Evolutionary conservation across 2,329 filamentous ascomycete species (phyloP).

Genomic region (Talaromyces pinophilus): DNA sequence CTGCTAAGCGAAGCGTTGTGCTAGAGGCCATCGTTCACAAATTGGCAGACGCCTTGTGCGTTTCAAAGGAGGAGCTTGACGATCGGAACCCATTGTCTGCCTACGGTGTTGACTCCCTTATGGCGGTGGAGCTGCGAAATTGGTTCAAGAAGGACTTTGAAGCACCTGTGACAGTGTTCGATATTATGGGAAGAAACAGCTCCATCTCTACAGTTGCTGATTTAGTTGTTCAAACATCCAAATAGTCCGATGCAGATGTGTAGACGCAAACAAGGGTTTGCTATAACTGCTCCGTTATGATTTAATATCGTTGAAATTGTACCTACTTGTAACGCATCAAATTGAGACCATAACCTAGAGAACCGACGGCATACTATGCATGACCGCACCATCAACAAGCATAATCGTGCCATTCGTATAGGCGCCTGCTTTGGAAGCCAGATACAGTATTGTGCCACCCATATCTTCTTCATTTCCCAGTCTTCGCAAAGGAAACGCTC

Average conservation of each 20-base stretch:
- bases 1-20: constrained; percentile 10
- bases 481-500: constrained; percentile 33
- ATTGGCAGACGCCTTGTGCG: constrained; percentile 17
- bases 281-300: constrained; percentile 9
- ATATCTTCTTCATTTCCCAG: constrained; percentile 50
- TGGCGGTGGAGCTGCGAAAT: constrained; percentile 49
- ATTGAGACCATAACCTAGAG: constrained; percentile 10
- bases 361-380: constrained; percentile 13
- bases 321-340: not conserved
- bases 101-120: constrained; percentile 46
- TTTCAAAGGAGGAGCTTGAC: constrained; percentile 34
- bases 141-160: constrained; percentile 41
- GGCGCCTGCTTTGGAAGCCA: constrained; percentile 52
- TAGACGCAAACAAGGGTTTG: constrained; percentile 13
- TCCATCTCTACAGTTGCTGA: constrained; percentile 12
- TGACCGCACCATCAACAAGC: constrained; percentile 47
- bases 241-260: constrained; percentile 8
- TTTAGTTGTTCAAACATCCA: constrained; percentile 11
- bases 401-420: constrained; percentile 58
- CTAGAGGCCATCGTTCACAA: constrained; percentile 12
- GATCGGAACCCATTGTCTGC: constrained; percentile 31
- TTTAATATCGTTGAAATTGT: constrained; percentile 14
- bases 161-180: constrained; percentile 40
- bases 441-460: constrained; percentile 52
- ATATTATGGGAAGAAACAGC: constrained; percentile 40